phyloP scores from a whole-genome alignment of 495 filamentous ascomycete species.

The Neurospora tetrasperma region DNA sequence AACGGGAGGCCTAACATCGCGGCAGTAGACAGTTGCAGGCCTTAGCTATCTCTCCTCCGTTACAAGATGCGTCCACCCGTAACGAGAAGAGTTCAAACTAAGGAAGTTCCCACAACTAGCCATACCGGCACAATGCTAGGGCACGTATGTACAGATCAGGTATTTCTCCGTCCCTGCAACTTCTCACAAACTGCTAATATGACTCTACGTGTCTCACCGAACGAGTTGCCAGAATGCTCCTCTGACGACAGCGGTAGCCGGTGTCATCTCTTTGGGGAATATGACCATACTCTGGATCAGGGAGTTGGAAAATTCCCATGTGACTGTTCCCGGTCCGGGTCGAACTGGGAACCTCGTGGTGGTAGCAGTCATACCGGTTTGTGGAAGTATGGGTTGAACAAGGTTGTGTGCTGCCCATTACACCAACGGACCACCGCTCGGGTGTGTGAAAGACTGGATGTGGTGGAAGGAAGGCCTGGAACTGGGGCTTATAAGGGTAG shows the following conservation, averaged over 20 bases:
- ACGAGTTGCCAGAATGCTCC: too few relatives aligned
- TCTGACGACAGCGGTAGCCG: neutral
- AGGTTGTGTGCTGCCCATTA: neutral
- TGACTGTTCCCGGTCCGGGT: neutral
- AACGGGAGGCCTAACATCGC: neutral
- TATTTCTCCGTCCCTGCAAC: neutral
- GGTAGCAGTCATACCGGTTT: neutral
- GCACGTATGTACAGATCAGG: neutral
- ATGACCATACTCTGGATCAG: too few relatives aligned
- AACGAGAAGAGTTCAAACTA: neutral
- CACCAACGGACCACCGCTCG: neutral
- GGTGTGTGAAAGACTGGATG: neutral
- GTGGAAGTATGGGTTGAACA: neutral
- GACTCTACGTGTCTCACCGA: too few relatives aligned
- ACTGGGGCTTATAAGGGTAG: neutral
- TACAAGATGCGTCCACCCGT: neutral
- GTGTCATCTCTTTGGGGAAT: neutral
- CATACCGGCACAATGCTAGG: neutral
- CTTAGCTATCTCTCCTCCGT: neutral
- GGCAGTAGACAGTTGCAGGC: neutral
- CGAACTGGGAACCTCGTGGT: neutral
- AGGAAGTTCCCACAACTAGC: neutral
- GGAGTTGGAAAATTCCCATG: neutral
- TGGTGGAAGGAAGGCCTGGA: neutral
- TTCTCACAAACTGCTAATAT: neutral